Evolutionary conservation across 1,284 basidiomycete species (phyloP).

Genomic region (Leccinum solheimii): DNA sequence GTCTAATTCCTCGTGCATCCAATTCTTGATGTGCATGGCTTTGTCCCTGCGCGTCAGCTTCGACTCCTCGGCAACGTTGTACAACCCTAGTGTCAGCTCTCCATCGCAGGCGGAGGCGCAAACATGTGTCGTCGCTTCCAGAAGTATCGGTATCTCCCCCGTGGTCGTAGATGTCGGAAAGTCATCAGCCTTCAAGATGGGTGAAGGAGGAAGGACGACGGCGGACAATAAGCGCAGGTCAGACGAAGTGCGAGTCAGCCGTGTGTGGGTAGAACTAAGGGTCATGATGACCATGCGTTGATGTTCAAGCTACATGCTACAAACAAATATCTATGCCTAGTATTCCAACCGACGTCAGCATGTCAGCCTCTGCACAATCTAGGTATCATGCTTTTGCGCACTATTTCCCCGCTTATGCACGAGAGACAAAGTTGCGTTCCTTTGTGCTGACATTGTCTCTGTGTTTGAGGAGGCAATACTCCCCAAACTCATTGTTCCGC

Average conservation of each 20-base stretch:
- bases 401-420: slow-evolving; percentile 6
- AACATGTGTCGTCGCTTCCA: slow-evolving; percentile 33
- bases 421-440: slow-evolving; percentile 34
- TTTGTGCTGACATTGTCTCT: slow-evolving; percentile 43
- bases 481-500: slow-evolving; percentile 61
- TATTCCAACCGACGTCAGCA: slow-evolving; percentile 23
- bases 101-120: slow-evolving; percentile 4
- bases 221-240: slow-evolving; percentile 32
- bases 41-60: slow-evolving; percentile 1
- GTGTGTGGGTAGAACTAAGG: slow-evolving; percentile 15
- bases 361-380: slow-evolving; percentile 24
- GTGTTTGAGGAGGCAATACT: slow-evolving; percentile 70
- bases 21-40: background rate
- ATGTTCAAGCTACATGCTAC: slow-evolving; percentile 3
- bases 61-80: slow-evolving; percentile 8
- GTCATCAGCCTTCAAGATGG: slow-evolving; percentile 44
- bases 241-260: slow-evolving; percentile 38
- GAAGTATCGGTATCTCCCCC: slow-evolving; percentile 57
- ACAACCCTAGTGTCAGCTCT: slow-evolving; percentile 1
- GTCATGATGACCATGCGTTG: slow-evolving; percentile 14
- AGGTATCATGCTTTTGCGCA: slow-evolving; percentile 8
- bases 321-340: slow-evolving; percentile 8
- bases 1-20: slow-evolving; percentile 5
- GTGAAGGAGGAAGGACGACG: slow-evolving; percentile 47
- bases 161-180: slow-evolving; percentile 44